A percentile compares a stretch with the other conserved stretches of the same genome.
Conservation (phyloP, 78 protist species). For the Guillardia theta region DNA sequence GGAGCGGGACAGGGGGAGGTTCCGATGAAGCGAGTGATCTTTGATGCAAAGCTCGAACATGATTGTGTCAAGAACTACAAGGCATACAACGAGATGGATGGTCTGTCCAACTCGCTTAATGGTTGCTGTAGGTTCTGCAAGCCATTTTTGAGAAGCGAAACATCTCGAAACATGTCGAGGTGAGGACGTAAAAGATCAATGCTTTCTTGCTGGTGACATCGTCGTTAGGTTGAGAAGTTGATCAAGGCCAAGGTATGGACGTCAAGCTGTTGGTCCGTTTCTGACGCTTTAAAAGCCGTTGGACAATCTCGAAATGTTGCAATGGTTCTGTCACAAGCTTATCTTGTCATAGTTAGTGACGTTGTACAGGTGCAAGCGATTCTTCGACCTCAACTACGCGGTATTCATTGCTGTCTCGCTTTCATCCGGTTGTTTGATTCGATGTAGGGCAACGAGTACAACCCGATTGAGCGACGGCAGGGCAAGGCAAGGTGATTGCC, state of each 20-base stretch:
- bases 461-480: no score
- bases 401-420: no score
- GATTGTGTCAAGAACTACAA: constrained; percentile 3
- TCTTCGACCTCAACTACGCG: not conserved
- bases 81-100: not conserved
- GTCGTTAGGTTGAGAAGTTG: not conserved
- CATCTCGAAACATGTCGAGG: not conserved
- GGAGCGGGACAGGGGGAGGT: constrained; percentile 17
- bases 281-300: not conserved
- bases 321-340: no score
- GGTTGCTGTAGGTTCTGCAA: not conserved
- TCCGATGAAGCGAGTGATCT: not conserved
- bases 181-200: not conserved
- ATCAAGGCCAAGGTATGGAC: not conserved
- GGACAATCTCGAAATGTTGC: not conserved
- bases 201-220: not conserved
- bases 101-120: not conserved
- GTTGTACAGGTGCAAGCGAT: not conserved
- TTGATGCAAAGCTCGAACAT: not conserved
- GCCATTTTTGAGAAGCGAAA: not conserved
- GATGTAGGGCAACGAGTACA: no score
- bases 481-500: no score
- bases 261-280: no score
- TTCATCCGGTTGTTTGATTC: no score
- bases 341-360: no score